These are phyloP conservation scores for Straminergon stramineum DNA, from an alignment of 225 moss, liverwort and hornwort species.

Conservation along the genomic window DNA sequence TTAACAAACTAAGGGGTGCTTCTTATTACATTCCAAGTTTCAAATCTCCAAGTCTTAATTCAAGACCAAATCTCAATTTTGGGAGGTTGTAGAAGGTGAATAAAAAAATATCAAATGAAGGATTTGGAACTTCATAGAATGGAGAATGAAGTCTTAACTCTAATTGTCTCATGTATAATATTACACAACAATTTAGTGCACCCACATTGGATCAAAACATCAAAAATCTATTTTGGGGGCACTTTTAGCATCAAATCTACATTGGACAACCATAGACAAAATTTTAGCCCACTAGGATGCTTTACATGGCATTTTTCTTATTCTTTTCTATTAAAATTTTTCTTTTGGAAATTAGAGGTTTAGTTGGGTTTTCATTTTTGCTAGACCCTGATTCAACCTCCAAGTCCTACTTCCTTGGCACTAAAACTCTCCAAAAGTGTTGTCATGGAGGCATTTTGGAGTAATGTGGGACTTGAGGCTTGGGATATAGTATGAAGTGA, in stretches of 20 bases:
- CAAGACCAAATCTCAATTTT: background rate
- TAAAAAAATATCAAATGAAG: background rate
- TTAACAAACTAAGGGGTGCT: background rate
- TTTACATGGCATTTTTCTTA: background rate
- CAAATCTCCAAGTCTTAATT: background rate
- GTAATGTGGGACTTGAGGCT: rapidly evolving
- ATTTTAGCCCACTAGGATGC: background rate
- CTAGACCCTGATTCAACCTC: background rate
- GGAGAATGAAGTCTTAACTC: background rate
- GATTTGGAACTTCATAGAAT: background rate
- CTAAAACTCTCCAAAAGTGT: background rate
- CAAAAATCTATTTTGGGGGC: background rate
- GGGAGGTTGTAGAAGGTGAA: background rate
- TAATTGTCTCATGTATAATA: background rate
- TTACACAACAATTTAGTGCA: background rate
- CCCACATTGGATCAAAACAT: background rate
- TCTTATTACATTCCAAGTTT: rapidly evolving
- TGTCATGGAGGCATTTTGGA: background rate
- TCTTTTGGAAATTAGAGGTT: background rate
- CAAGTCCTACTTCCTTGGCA: background rate
- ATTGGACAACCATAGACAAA: background rate
- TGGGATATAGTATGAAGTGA: background rate
- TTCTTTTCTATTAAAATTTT: background rate
- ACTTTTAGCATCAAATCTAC: background rate
- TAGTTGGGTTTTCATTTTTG: background rate